Evolutionary conservation across 2,329 filamentous ascomycete genomes (phyloP).

Genomic region (Zymoseptoria tritici): DNA sequence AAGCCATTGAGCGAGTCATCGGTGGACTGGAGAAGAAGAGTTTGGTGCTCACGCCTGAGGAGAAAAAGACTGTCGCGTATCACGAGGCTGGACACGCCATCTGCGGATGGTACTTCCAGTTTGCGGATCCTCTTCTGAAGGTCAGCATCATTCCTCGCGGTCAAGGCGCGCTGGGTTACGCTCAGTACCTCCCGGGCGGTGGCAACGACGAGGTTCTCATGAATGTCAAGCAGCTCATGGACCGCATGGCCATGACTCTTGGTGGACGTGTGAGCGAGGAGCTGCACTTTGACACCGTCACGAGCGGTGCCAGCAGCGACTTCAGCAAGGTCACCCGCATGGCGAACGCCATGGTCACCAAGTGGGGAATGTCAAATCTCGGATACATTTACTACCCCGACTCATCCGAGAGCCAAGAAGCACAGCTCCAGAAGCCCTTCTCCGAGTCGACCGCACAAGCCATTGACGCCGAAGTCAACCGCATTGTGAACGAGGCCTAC

Average conservation of each 20-base stretch:
- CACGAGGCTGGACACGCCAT: conserved; percentile 98
- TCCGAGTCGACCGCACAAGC: conserved; percentile 86
- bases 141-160: conserved; percentile 97
- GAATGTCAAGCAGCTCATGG: conserved; percentile 93
- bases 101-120: conserved; percentile 95
- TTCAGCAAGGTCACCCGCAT: conserved; percentile 97
- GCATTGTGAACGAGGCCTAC: conserved; percentile 89
- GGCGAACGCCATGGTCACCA: conserved; percentile 97
- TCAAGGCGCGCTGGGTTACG: conserved; percentile 87
- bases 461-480: conserved; percentile 85
- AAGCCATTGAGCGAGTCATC: conserved; percentile 94
- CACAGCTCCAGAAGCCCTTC: conserved; percentile 90
- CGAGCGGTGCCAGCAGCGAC: conserved; percentile 88
- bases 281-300: conserved; percentile 93
- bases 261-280: conserved; percentile 94
- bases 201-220: conserved; percentile 93
- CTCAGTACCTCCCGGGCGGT: conserved; percentile 86
- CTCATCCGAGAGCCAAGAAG: conserved; percentile 22
- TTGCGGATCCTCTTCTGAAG: conserved; percentile 94
- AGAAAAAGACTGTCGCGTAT: conserved; percentile 95
- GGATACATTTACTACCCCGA: conserved; percentile 86
- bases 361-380: conserved; percentile 96
- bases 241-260: conserved; percentile 99
- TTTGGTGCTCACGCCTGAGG: conserved; percentile 80
- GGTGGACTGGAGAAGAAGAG: conserved; percentile 97